These are phyloP conservation scores for Heliosperma pusillum DNA, from an alignment of 148 eudicot species.

Conservation along the genomic window DNA sequence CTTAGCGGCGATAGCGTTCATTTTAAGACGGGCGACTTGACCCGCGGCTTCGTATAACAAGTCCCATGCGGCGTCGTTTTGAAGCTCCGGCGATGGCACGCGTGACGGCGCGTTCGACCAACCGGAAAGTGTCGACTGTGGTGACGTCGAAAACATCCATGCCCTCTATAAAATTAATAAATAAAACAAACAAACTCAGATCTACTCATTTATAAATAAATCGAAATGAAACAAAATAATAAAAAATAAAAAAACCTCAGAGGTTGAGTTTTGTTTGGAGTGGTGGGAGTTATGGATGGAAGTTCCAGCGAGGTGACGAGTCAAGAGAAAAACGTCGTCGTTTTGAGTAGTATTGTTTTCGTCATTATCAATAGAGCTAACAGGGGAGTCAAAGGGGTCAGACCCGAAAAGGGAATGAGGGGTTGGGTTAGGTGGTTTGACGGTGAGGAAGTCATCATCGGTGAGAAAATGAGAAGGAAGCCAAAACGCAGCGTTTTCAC, in stretches of 20 bases:
- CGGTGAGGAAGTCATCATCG: constrained; percentile 40
- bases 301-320: constrained; percentile 46
- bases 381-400: constrained; percentile 38
- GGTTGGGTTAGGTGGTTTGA: constrained; percentile 8
- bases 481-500: constrained; percentile 47
- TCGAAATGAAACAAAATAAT: not conserved
- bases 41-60: constrained; percentile 53
- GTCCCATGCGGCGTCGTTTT: constrained; percentile 45
- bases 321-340: constrained; percentile 36
- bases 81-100: constrained; percentile 34
- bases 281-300: constrained; percentile 27
- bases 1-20: constrained; percentile 38
- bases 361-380: constrained; percentile 44
- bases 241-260: constrained; percentile 19
- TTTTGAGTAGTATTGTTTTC: constrained; percentile 31
- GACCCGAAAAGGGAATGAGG: constrained; percentile 10
- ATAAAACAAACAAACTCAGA: constrained; percentile 21
- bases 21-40: constrained; percentile 46
- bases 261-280: constrained; percentile 10
- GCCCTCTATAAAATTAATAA: constrained; percentile 26
- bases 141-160: constrained; percentile 47
- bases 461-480: constrained; percentile 65
- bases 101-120: constrained; percentile 44
- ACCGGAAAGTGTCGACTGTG: constrained; percentile 59
- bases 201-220: constrained; percentile 9